Evolutionary conservation across 352 stramenopile genomes (phyloP), one percentile per base, ranked within the genome.

Genomic region (Globisporangium mamillatum): DNA sequence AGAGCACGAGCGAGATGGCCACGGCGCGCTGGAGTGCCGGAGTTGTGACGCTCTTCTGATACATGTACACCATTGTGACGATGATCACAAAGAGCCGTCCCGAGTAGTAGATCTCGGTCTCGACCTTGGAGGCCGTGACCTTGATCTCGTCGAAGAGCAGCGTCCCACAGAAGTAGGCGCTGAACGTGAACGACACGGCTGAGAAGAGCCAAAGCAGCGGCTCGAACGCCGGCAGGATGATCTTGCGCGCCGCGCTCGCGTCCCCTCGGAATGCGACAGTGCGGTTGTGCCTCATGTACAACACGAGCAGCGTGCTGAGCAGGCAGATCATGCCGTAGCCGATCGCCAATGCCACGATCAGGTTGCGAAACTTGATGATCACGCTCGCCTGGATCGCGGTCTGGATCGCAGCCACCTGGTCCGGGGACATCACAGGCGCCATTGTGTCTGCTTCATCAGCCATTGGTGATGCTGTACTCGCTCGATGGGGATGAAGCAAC

Each of bases 171-270:
- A 88, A 79, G 60, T 56, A 74, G 44, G 77, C 52, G 2, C 70
- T 75, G 68, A 76, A 81, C 3, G 66, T 4, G 16, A 81, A 64
- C 0, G 68, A 75, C 16, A 86, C 64, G 4, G 52, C 44, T 18
- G 66, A 72, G 22, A 93, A 67, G 1, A 89, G 64, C 72, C 80
- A 86, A 16, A 95, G 64, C 20, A 93, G 62, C 29, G 86, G 83
- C 67, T 93, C 81, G 52, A 92, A 95, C 0, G 86, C 77, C 4
- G 87, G 87, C 2, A 94, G 58, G 10, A 94, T 77, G 38, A 92
- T 77, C 68, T 84, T 82, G 10, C 80, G 74, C 8, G 84, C 86
- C 2, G 86, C 86, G 44, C 56, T 64, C 1, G 71, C 66, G 66
- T 89, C 79, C 6, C 86, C 86, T 14, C 76, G 68, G 16, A 86